Conservation (phyloP, 352 stramenopile genomes). For the Phytopythium oedochilum region DNA sequence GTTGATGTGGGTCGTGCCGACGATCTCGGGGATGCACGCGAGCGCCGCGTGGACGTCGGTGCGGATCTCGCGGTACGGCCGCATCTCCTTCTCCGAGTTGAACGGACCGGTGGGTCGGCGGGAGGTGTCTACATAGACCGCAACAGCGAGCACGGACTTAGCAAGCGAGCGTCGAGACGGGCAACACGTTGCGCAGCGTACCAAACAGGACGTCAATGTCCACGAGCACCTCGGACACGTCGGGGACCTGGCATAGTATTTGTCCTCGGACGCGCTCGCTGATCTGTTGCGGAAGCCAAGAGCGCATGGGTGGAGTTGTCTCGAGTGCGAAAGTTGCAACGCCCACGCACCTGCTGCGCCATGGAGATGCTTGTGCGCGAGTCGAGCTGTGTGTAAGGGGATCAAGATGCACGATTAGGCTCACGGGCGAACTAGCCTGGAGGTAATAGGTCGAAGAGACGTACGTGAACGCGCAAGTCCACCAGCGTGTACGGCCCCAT, state of each 20-base stretch:
- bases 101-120: neutral
- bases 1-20: constrained; percentile 73
- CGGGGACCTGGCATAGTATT: constrained; percentile 58
- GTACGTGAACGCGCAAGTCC: constrained; percentile 79
- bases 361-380: constrained; percentile 79
- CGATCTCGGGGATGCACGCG: constrained; percentile 61
- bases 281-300: constrained; percentile 25
- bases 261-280: constrained; percentile 59
- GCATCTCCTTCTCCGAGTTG: constrained; percentile 45
- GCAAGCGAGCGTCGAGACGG: neutral
- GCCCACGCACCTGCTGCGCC: constrained; percentile 55
- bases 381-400: constrained; percentile 43
- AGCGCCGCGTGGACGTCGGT: constrained; percentile 60
- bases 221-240: constrained; percentile 87
- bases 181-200: constrained; percentile 10
- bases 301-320: neutral
- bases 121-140: neutral
- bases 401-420: too few species aligned
- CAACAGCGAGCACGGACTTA: neutral
- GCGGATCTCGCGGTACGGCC: constrained; percentile 73
- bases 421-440: too few species aligned
- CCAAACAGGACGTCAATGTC: constrained; percentile 78
- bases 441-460: too few species aligned
- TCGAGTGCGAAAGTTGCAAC: too few species aligned
- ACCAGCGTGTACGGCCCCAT: constrained; percentile 88